Evolutionary conservation across 106 monocot species (phyloP), one percentile per base, ranked within the genome.

Genomic region (Agapanthus africanus): DNA sequence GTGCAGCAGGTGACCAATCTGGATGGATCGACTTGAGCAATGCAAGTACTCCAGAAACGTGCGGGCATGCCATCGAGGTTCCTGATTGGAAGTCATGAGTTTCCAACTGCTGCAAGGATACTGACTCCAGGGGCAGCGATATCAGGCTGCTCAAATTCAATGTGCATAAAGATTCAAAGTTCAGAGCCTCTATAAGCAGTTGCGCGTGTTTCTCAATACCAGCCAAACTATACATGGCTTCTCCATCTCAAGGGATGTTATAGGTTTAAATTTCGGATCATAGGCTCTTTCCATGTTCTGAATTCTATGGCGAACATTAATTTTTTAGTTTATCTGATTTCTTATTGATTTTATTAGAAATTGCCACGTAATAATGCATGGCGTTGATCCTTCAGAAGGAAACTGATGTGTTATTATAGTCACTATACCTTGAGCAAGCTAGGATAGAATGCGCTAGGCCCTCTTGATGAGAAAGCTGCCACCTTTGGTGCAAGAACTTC

Each of bases 21-120:
- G 87, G 87, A 22, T 88, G 62, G 7, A 84, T 33, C 1, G 78
- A 40, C 30, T 72, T 88, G 51, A 88, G 70, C 27, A 88, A 79
- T 7, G 77, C 87, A 2, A 26, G 76, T 1, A 84, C 7, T 10
- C 83, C 87, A 7, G 87, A 42, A 16, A 81, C 52, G 41, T 72
- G 72, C 3, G 83, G 87, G 70, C 87, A 88, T 0, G 83, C 63
- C 87, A 88, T 88, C 0, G 87, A 88, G 0, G 87, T 88, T 14
- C 83, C 87, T 0, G 80, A 75, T n/a, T 69, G 0, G 0, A 74
- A 26, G 30, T 54, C 60, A 87, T 0, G 47, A 37, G 2, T 44
- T 40, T 0, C 23, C 67, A 9, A 38, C 33, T 18, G 87, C 74
- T 19, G 83, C 78, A 21, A 88, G 72, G 16, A 88, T 69, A 37